Evolutionary conservation across 2,329 filamentous ascomycete species (phyloP).

Genomic region (Trichoderma atrobrunneum): DNA sequence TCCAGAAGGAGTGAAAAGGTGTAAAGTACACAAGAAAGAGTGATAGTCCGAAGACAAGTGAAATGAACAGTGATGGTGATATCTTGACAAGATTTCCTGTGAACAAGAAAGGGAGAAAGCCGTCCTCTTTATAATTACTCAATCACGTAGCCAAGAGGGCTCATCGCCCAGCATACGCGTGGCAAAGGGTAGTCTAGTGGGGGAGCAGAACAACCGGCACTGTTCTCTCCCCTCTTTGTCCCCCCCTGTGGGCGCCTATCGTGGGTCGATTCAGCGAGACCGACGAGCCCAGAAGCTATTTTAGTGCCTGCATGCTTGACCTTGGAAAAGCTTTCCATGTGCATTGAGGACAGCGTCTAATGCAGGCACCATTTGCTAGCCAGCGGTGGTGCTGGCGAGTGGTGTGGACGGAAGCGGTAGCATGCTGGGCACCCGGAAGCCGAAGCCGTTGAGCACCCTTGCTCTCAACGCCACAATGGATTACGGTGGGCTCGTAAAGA

Average conservation of each 20-base stretch:
- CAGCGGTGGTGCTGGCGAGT: background rate
- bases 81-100: background rate
- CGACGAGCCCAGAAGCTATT: background rate
- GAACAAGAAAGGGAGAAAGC: background rate
- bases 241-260: background rate
- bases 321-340: background rate
- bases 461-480: constrained; percentile 18
- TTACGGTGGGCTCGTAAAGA: constrained; percentile 9
- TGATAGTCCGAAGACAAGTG: constrained; percentile 18
- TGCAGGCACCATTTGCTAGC: constrained; percentile 12
- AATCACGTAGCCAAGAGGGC: background rate
- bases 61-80: constrained; percentile 18
- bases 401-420: constrained; percentile 10
- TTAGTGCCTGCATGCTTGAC: background rate
- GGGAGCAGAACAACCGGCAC: background rate
- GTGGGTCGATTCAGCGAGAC: constrained; percentile 6
- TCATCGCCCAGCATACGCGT: constrained; percentile 7
- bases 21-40: constrained; percentile 15
- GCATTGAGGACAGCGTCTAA: background rate
- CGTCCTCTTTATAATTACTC: constrained; percentile 17
- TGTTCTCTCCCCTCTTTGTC: background rate
- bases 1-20: constrained; percentile 18
- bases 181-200: constrained; percentile 7
- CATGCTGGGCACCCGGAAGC: background rate
- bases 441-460: background rate